Evolutionary conservation across 2,329 filamentous ascomycete species (phyloP), one percentile per base, ranked within the genome.

Genomic region (Cladosporium sp.): DNA sequence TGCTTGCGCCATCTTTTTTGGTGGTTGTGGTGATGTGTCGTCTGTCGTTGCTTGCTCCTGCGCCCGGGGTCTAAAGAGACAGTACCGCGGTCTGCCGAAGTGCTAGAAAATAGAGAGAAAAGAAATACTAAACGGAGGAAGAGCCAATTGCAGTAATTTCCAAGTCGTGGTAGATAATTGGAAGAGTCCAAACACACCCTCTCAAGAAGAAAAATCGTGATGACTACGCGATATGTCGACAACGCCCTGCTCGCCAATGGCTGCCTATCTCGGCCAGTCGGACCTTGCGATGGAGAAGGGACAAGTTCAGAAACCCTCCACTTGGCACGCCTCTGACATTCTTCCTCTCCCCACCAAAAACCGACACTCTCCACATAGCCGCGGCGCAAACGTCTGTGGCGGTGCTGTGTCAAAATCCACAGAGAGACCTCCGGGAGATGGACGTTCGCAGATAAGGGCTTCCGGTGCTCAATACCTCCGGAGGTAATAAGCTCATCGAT

Each of bases 1-100:
- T 39, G 60, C 62, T 30, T 71, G 70, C 18, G 64, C 62, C 65
- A 68, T 68, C 11, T 67, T n/a, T n/a, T n/a, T n/a, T n/a, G n/a
- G 32, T n/a, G 32, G 13, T 58, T 1, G 24, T 30, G 34, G 22
- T 19, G 19, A n/a, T 48, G 38, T 40, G 27, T 47, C 34, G 12
- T 13, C 13, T 20, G 17, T 7, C 37, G 8, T n/a, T n/a, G 24
- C 13, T 7, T 17, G 8, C 20, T n/a, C 13, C 13, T 15, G 40
- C 20, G 22, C 13, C 22, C 3, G 24, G 40, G n/a, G n/a, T n/a
- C n/a, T n/a, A n/a, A 20, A 22, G 18, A 18, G 15, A n/a, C 37
- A 19, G 37, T 39, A 27, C 22, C 22, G 22, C 4, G 22, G 22
- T 27, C 22, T 9, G 22, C 22, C 9, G 9, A 36, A 36, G 32